Evolutionary conservation across 345 rosid species (phyloP).

Genomic region (Citrus australasica): DNA sequence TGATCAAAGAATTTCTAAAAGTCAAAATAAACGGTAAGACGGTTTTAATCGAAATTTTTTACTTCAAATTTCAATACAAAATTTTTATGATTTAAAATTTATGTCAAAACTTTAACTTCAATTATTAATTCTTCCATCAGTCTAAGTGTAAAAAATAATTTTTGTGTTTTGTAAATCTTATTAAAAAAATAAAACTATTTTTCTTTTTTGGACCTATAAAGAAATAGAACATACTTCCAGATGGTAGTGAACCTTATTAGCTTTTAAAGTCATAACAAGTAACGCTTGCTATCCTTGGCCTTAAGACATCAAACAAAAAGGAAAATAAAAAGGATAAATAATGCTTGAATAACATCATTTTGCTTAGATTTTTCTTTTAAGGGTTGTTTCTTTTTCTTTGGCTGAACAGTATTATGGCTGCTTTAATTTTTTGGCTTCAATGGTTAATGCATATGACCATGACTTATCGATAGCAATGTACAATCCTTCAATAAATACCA

Average conservation of each 20-base stretch:
- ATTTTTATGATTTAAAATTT: too few species aligned
- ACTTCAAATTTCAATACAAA: too few species aligned
- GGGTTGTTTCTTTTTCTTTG: background rate
- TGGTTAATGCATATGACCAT: conserved; percentile 1
- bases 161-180: too few species aligned
- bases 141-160: too few species aligned
- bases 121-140: too few species aligned
- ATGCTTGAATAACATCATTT: background rate
- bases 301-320: background rate
- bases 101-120: too few species aligned
- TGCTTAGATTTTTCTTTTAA: background rate
- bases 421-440: background rate
- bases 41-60: too few species aligned
- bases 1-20: too few species aligned
- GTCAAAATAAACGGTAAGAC: too few species aligned
- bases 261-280: background rate
- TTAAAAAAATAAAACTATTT: too few species aligned
- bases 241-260: background rate
- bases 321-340: background rate
- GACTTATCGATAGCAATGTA: background rate
- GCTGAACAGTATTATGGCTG: background rate
- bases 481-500: background rate
- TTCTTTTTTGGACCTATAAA: too few species aligned
- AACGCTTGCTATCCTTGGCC: background rate
- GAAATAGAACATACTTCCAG: too few species aligned